phyloP scores from a whole-genome alignment of 495 filamentous ascomycete genomes.

The Podospora pseudoanserina region DNA sequence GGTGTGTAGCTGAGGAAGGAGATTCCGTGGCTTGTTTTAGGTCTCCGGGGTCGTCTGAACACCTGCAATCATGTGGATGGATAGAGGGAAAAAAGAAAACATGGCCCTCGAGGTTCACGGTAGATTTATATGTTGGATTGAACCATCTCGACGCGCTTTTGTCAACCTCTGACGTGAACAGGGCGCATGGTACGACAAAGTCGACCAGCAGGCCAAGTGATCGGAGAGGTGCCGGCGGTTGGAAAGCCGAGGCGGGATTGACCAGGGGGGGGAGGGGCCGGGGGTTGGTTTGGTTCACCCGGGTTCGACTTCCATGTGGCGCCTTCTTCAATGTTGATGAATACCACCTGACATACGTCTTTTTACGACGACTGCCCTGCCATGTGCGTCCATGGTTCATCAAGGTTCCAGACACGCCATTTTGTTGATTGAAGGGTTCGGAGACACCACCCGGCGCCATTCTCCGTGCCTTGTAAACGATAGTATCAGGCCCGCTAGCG shows the following conservation, averaged over 20 bases:
- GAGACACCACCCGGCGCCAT: neutral
- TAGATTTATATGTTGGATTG: slow-evolving; percentile 8
- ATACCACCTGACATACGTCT: neutral
- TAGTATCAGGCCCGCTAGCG: neutral
- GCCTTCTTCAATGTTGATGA: slow-evolving; percentile 7
- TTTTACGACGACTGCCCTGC: neutral
- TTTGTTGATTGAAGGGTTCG: neutral
- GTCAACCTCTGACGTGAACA: slow-evolving; percentile 10
- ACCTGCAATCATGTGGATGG: neutral
- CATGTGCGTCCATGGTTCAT: neutral
- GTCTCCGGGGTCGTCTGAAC: neutral
- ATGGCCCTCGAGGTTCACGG: neutral
- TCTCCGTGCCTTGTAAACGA: neutral
- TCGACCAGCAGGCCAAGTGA: slow-evolving; percentile 13
- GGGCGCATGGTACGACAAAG: slow-evolving; percentile 12
- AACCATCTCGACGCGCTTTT: neutral
- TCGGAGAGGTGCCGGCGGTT: slow-evolving; percentile 22
- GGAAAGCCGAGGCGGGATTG: slow-evolving; percentile 18
- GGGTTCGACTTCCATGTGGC: slow-evolving; percentile 21
- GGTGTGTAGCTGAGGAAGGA: neutral
- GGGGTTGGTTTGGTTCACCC: slow-evolving; percentile 7
- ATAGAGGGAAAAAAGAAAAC: neutral
- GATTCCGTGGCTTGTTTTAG: neutral
- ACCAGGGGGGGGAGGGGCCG: slow-evolving; percentile 15
- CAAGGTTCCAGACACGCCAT: neutral